Percentiles rank a stretch among this genome's conserved stretches.
These are phyloP conservation scores for Aspergillus affinis DNA, from an alignment of 495 filamentous ascomycete species.

Conservation along the genomic window DNA sequence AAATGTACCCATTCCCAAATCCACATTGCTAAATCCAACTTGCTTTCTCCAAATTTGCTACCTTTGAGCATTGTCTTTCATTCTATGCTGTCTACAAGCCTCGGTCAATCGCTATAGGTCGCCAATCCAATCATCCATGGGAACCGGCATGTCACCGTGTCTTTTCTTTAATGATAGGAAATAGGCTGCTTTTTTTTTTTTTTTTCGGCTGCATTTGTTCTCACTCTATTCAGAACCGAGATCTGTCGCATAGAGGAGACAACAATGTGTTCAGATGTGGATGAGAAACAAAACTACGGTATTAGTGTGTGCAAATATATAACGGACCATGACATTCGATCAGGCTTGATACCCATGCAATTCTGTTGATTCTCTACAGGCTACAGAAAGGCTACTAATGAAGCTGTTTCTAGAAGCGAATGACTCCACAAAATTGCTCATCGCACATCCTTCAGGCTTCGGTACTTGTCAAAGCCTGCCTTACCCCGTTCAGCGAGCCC, in stretches of 20 bases:
- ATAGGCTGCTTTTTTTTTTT: constrained; percentile 24
- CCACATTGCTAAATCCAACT: no score
- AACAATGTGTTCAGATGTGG: no score
- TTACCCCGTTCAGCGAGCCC: constrained; percentile 12
- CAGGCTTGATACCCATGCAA: no score
- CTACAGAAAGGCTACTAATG: constrained; percentile 20
- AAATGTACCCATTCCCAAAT: constrained; percentile 17
- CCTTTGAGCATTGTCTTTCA: constrained; percentile 26
- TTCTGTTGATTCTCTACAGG: constrained; percentile 16
- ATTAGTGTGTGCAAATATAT: no score
- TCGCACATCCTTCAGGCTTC: constrained; percentile 21
- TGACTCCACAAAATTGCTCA: constrained; percentile 11
- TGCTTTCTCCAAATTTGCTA: no score
- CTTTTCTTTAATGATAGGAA: not conserved
- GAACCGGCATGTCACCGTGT: constrained; percentile 5
- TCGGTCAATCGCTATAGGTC: constrained; percentile 9
- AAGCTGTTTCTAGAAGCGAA: constrained; percentile 3
- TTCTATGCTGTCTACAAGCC: constrained; percentile 25
- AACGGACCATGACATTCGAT: no score
- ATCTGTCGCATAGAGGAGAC: no score
- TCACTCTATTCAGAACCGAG: no score
- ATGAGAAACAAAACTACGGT: no score
- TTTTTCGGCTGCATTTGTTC: constrained; percentile 22
- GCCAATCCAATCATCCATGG: constrained; percentile 11
- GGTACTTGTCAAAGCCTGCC: constrained; percentile 11